These are phyloP conservation scores for Aspergillus oerlinghausenensis DNA, from an alignment of 2,329 filamentous ascomycete species.

Conservation along the genomic window DNA sequence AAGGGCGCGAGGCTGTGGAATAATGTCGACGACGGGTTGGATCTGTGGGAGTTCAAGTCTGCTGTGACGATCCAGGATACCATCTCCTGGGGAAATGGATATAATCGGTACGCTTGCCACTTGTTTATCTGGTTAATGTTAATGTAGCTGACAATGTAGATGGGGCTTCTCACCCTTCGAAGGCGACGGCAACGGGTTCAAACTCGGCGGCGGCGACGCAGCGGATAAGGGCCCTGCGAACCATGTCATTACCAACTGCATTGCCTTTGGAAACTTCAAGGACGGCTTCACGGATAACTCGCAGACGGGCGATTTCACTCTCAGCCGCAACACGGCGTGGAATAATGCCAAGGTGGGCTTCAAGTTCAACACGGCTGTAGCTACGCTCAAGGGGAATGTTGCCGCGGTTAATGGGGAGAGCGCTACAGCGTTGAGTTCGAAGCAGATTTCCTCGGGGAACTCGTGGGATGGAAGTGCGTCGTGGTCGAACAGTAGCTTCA, in stretches of 20 bases:
- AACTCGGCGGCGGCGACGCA: slow-evolving; percentile 14
- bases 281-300: slow-evolving; percentile 19
- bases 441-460: slow-evolving; percentile 9
- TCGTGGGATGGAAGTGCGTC: slow-evolving; percentile 9
- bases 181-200: slow-evolving; percentile 18
- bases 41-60: slow-evolving; percentile 17
- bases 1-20: slow-evolving; percentile 14
- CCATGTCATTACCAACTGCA: slow-evolving; percentile 13
- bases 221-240: slow-evolving; percentile 12
- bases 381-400: slow-evolving; percentile 10
- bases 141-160: slow-evolving; percentile 1
- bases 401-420: slow-evolving; percentile 13
- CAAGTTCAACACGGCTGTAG: slow-evolving; percentile 9
- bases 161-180: slow-evolving; percentile 16
- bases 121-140: too few species aligned
- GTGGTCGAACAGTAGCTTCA: slow-evolving; percentile 12
- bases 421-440: slow-evolving; percentile 5
- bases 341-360: slow-evolving; percentile 12
- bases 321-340: slow-evolving; percentile 15
- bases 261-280: slow-evolving; percentile 12
- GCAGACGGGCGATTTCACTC: slow-evolving; percentile 11
- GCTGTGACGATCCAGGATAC: slow-evolving; percentile 15
- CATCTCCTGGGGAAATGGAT: slow-evolving; percentile 14
- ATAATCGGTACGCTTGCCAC: slow-evolving; percentile 7
- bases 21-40: slow-evolving; percentile 16